Evolutionary conservation across 257 asterid genomes (phyloP), one percentile per base, ranked within the genome.

Genomic region (Cruciata laevipes): DNA sequence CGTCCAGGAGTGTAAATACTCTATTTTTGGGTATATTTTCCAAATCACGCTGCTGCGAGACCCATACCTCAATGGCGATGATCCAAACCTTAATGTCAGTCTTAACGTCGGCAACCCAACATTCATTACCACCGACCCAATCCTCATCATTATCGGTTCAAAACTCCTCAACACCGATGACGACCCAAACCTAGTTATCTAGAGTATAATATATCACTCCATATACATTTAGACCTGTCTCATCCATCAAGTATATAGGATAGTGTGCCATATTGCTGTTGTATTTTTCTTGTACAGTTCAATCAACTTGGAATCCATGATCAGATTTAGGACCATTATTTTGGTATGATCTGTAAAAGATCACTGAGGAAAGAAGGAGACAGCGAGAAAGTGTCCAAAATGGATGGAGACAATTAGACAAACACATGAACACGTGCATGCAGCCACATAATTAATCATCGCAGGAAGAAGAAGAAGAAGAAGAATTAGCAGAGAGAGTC

Each of bases 361-460:
- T 47, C 3, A 47, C 4, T 47, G 53, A 47, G 53, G 53, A 2
- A 13, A 47, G 53, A 47, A 47, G 2, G 20, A 13, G 55, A 47
- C 55, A 47, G 55, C n/a, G 21, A 47, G 20, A 47, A 47, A 47
- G 55, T 14, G 55, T 17, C 55, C 55, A 47, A 16, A 47, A 47
- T 17, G 55, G 13, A 16, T 47, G 55, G 51, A 42, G 16, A 13
- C 51, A 14, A 42, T 12, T 42, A 13, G 51, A 42, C 51, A 60
- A 62, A 62, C 49, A 62, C 66, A n/a, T 62, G 51, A 61, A 61
- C 66, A 61, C 12, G 66, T 32, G 66, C 66, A 33, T 32, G 47
- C 4, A 17, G 35, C 24, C 44, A n/a, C n/a, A n/a, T n/a, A 31
- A 61, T 27, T 20, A 53, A n/a, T n/a, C 60, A 53, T 53, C 60